Evolutionary conservation across 2,329 filamentous ascomycete species (phyloP), one percentile per base, ranked within the genome.

Genomic region (Atkinsonella hypoxylon): DNA sequence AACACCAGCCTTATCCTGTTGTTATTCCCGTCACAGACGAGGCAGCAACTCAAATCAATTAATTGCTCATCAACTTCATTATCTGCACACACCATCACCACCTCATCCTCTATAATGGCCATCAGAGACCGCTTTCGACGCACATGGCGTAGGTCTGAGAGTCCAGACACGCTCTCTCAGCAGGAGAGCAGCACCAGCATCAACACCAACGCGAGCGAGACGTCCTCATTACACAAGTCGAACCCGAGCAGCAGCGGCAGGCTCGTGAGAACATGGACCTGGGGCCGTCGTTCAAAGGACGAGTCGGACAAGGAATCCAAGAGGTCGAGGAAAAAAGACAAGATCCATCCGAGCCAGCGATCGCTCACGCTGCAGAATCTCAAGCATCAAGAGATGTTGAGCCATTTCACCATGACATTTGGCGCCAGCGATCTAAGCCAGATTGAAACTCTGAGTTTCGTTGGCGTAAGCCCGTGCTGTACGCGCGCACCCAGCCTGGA

Each of bases 371-470:
- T 67, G 51, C 64, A 70, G 48, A 74, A 75, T 59, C 63, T 74
- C 17, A 63, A 65, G 50, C 69, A 75, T 57, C 72, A 74, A 58
- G 68, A 74, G 61, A 65, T 72, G 60, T 64, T 76, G 38, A 65
- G 65, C 52, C 61, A 67, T 51, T 76, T 73, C 62, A 69, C 64
- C 51, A 69, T 72, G 59, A 70, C 66, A 11, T 76, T 76, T 55
- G 73, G 73, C 39, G 61, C 67, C 32, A 62, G 60, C 56, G 63
- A 56, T 55, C 61, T 43, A 47, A 59, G 38, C 34, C 66, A 68
- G 55, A 55, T 69, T 18, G 61, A 67, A 50, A 58, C 56, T 5
- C 54, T 61, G 26, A 65, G 61, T 55, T 67, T 66, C 51, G 52
- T 59, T 15, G 68, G 66, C 48, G 60, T 75, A 57, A 74, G 72